phyloP scores from a whole-genome alignment of 2,329 filamentous ascomycete species.

The Drechslerella stenobrocha region DNA sequence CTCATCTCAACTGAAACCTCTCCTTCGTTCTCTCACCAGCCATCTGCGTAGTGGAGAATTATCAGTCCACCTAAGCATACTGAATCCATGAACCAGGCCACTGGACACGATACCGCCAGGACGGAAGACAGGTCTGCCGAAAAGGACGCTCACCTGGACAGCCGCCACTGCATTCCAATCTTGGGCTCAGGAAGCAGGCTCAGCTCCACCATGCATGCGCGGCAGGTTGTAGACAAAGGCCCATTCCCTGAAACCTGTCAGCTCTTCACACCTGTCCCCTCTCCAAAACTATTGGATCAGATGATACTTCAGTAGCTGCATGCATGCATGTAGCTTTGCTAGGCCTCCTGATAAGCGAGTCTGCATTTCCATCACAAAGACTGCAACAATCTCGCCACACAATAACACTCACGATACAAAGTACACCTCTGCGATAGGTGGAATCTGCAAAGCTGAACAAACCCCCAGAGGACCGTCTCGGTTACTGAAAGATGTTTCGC shows the following conservation, averaged over 20 bases:
- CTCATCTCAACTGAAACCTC: constrained; percentile 18
- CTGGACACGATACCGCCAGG: constrained; percentile 42
- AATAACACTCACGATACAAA: background rate
- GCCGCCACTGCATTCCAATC: constrained; percentile 6
- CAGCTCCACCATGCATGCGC: background rate
- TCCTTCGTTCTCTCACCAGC: constrained; percentile 25
- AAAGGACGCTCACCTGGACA: constrained; percentile 32
- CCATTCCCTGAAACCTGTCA: constrained; percentile 45
- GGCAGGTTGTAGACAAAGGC: constrained; percentile 16
- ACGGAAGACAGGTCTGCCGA: constrained; percentile 33
- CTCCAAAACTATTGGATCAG: background rate
- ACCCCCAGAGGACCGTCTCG: too few species aligned
- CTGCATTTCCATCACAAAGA: background rate
- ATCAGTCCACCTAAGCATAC: constrained; percentile 31
- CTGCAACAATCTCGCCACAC: background rate
- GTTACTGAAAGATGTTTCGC: too few species aligned
- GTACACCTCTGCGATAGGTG: background rate
- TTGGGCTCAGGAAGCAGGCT: background rate
- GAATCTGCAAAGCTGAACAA: too few species aligned
- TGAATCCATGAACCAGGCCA: constrained; percentile 46
- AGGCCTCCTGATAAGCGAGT: background rate
- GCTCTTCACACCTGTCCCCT: constrained; percentile 14
- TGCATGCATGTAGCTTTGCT: background rate
- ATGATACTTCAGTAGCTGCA: background rate
- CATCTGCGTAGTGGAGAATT: background rate